Percentiles rank a stretch among this genome's conserved stretches.
Evolutionary conservation across 495 filamentous ascomycete genomes (phyloP).

Genomic region (Lophium mytilinum): DNA sequence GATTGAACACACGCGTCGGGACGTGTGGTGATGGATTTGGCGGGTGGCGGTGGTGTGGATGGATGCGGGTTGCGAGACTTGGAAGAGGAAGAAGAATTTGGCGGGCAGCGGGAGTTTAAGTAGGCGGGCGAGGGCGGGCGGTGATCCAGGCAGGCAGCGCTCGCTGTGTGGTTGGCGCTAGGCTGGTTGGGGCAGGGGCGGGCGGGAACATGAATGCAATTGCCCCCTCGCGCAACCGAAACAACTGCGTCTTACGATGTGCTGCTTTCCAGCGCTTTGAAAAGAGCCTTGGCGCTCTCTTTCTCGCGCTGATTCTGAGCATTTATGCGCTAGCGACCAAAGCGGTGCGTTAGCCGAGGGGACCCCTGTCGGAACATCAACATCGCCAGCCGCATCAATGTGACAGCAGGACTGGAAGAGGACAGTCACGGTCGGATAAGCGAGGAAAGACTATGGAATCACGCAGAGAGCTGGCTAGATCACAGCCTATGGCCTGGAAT

Average conservation of each 20-base stretch:
- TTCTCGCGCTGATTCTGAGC: background rate
- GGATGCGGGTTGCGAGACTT: background rate
- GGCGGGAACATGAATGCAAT: conserved; percentile 1
- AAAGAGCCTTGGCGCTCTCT: background rate
- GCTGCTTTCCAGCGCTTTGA: background rate
- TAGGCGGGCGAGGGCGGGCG: background rate
- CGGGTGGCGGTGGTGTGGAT: background rate
- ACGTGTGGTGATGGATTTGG: background rate
- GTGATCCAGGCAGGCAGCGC: background rate
- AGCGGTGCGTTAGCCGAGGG: no score
- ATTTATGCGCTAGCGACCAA: no score
- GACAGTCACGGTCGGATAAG: no score
- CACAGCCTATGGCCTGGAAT: no score
- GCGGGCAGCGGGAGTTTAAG: background rate
- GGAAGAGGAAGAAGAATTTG: background rate
- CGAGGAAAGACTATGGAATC: no score
- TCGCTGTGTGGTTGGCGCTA: background rate
- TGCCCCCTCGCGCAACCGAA: background rate
- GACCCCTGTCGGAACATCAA: no score
- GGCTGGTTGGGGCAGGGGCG: background rate
- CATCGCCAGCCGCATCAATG: no score
- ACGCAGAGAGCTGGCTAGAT: no score
- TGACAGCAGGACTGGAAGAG: no score
- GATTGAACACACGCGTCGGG: conserved; percentile 1
- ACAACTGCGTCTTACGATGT: background rate